Conservation (phyloP, 1,284 basidiomycete genomes). For the Ceratobasidium sp. region DNA sequence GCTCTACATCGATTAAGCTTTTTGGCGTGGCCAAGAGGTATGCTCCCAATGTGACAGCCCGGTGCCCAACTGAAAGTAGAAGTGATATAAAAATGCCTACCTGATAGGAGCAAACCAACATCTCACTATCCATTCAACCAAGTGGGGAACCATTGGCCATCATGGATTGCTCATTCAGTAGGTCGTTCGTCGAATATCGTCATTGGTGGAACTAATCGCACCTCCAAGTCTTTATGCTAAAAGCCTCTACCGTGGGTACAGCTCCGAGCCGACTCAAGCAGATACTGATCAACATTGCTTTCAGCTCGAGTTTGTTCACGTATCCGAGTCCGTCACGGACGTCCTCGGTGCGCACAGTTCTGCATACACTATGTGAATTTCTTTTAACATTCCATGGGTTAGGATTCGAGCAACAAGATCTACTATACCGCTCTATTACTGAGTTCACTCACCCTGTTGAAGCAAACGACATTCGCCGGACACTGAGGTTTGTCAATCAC, state of each 20-base stretch:
- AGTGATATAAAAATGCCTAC: conserved; percentile 40
- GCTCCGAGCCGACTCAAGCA: conserved; percentile 36
- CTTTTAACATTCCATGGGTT: conserved; percentile 24
- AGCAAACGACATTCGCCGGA: conserved; percentile 53
- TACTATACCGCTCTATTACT: conserved; percentile 67
- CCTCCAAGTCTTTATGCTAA: conserved; percentile 54
- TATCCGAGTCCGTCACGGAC: conserved; percentile 71
- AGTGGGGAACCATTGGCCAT: neutral
- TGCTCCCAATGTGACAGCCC: conserved; percentile 42
- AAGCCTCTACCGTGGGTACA: conserved; percentile 13
- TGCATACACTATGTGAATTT: conserved; percentile 13
- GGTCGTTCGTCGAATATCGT: conserved; percentile 46
- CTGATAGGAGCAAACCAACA: conserved; percentile 1
- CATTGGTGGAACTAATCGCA: conserved; percentile 70
- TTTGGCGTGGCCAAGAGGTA: conserved; percentile 47
- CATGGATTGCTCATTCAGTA: conserved; percentile 67
- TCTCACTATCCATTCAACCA: neutral
- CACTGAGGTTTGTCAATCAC: conserved; percentile 10
- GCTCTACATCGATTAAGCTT: too few relatives aligned
- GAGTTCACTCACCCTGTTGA: conserved; percentile 79
- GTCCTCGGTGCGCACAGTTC: conserved; percentile 61
- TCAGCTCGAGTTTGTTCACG: conserved; percentile 72
- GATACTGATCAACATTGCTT: conserved; percentile 4
- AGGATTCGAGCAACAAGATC: conserved; percentile 75
- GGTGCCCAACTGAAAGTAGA: conserved; percentile 5